Conservation (phyloP, 352 stramenopile genomes). For the Phytopythium litorale region DNA sequence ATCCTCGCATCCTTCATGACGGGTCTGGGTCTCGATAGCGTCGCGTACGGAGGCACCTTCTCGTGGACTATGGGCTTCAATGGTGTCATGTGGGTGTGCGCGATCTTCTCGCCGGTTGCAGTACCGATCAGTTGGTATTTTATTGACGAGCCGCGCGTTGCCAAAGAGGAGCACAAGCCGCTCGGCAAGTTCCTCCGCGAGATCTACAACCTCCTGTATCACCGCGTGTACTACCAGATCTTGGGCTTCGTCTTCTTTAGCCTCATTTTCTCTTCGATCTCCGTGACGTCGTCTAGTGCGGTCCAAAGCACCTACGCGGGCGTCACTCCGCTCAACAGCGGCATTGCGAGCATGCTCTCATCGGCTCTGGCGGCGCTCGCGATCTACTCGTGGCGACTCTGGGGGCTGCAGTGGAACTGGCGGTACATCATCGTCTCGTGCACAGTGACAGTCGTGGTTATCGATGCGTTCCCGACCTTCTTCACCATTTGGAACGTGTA, state of each 20-base stretch:
- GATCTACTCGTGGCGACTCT: constrained; percentile 37
- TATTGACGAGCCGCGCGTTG: constrained; percentile 23
- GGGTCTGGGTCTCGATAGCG: constrained; percentile 38
- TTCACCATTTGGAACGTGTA: constrained; percentile 65
- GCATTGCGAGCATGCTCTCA: constrained; percentile 39
- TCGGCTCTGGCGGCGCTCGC: constrained; percentile 34
- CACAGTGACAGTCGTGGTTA: constrained; percentile 35
- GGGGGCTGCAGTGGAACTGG: constrained; percentile 57
- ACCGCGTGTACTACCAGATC: constrained; percentile 51
- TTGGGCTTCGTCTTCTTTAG: constrained; percentile 50
- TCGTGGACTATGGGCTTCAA: constrained; percentile 54
- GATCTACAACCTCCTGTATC: constrained; percentile 40
- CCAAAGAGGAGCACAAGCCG: constrained; percentile 18
- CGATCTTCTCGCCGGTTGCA: constrained; percentile 28
- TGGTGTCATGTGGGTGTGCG: constrained; percentile 40
- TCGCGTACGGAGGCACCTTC: constrained; percentile 44
- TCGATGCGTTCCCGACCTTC: constrained; percentile 45
- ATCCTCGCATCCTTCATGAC: constrained; percentile 41
- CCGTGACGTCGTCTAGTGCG: constrained; percentile 36
- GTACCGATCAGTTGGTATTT: constrained; percentile 42
- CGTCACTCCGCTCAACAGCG: constrained; percentile 55
- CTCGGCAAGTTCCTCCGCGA: constrained; percentile 28
- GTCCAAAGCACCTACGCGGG: constrained; percentile 52
- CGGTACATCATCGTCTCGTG: constrained; percentile 34
- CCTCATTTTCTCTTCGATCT: constrained; percentile 41